phyloP scores from a whole-genome alignment of 805 yeast species.

The Yarrowia keelungensis region DNA sequence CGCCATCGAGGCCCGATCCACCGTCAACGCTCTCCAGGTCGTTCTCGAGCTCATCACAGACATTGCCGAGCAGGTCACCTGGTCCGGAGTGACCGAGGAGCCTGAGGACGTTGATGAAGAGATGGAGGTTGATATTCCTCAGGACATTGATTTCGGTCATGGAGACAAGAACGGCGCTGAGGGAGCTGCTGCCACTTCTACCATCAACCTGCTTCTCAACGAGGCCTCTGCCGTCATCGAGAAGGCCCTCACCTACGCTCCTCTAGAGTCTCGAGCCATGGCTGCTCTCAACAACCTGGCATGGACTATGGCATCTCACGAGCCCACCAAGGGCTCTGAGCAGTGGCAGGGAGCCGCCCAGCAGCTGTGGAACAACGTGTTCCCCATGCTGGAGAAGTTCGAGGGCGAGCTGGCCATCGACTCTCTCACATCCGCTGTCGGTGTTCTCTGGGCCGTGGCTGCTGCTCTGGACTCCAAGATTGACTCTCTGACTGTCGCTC shows the following conservation, averaged over 20 bases:
- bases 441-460: constrained; percentile 57
- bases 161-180: constrained; percentile 29
- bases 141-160: constrained; percentile 20
- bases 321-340: constrained; percentile 47
- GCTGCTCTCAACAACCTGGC: constrained; percentile 74
- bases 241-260: constrained; percentile 50
- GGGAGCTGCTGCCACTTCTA: constrained; percentile 42
- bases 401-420: constrained; percentile 44
- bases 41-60: constrained; percentile 80
- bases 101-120: constrained; percentile 42
- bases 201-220: constrained; percentile 39
- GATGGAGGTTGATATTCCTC: constrained; percentile 40
- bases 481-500: constrained; percentile 28
- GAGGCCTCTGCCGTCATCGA: constrained; percentile 46
- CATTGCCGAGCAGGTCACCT: constrained; percentile 63
- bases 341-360: constrained; percentile 52
- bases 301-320: constrained; percentile 58
- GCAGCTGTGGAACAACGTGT: constrained; percentile 45
- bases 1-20: constrained; percentile 48
- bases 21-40: constrained; percentile 68
- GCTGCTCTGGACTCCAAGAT: constrained; percentile 46
- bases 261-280: constrained; percentile 62
- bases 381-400: constrained; percentile 41
- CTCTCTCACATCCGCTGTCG: constrained; percentile 50
- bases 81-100: constrained; percentile 39